These are phyloP conservation scores for Lonicera japonica DNA, from an alignment of 129 eudicot genomes.

Conservation along the genomic window DNA sequence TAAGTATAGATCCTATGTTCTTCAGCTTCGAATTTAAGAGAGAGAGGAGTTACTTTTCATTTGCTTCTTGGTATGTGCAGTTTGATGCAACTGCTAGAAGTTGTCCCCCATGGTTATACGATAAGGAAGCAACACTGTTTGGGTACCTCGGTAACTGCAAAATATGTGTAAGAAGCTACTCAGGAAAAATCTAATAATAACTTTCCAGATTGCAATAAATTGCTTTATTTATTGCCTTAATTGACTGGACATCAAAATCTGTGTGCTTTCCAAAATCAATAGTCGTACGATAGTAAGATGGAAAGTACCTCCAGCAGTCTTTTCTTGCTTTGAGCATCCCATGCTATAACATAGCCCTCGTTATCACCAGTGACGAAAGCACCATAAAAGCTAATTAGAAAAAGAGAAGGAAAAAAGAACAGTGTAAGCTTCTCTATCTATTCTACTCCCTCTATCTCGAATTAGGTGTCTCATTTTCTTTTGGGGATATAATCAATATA, in stretches of 20 bases:
- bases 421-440: conserved; percentile 8
- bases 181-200: too few species aligned
- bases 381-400: conserved; percentile 37
- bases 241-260: too few species aligned
- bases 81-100: conserved; percentile 88
- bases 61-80: conserved; percentile 71
- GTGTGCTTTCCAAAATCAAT: too few species aligned
- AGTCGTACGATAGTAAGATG: too few species aligned
- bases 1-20: too few species aligned
- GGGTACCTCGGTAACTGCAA: conserved; percentile 74
- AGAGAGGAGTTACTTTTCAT: conserved; percentile 50
- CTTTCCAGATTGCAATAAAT: too few species aligned
- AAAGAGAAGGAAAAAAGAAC: conserved; percentile 5
- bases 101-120: conserved; percentile 57
- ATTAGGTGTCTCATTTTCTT: too few species aligned
- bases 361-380: conserved; percentile 75
- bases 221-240: too few species aligned
- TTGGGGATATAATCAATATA: too few species aligned
- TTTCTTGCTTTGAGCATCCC: conserved; percentile 79
- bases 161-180: too few species aligned
- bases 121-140: conserved; percentile 72
- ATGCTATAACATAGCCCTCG: conserved; percentile 68
- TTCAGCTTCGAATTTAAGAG: background rate
- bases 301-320: conserved; percentile 60
- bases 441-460: too few species aligned